Evolutionary conservation across 1,139 yeast species (phyloP).

Genomic region (Hyphopichia pseudoburtonii): DNA sequence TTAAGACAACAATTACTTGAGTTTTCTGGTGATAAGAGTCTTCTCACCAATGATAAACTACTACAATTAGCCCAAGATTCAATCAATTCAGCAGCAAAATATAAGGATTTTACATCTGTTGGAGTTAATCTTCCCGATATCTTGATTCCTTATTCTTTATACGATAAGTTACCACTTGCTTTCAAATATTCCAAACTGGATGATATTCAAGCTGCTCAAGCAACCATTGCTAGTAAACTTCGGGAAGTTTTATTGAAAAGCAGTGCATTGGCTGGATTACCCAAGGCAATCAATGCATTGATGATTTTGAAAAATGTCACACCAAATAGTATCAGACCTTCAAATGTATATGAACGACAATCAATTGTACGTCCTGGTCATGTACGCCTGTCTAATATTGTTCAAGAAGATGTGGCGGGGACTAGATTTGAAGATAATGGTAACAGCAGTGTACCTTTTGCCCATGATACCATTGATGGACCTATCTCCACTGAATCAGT

Average conservation of each 20-base stretch:
- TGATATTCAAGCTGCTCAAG: constrained; percentile 39
- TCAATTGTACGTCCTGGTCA: constrained; percentile 35
- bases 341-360: constrained; percentile 24
- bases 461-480: constrained; percentile 44
- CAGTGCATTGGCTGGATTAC: constrained; percentile 78
- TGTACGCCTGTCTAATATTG: constrained; percentile 37
- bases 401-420: constrained; percentile 43
- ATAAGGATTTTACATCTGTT: constrained; percentile 40
- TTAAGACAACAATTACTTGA: constrained; percentile 51
- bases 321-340: constrained; percentile 47
- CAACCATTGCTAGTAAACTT: constrained; percentile 53
- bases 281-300: constrained; percentile 79
- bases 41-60: constrained; percentile 32
- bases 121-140: constrained; percentile 48
- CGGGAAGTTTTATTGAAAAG: constrained; percentile 79
- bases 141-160: constrained; percentile 41
- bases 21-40: constrained; percentile 15
- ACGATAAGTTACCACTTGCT: constrained; percentile 38
- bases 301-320: constrained; percentile 65
- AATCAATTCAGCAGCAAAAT: constrained; percentile 38
- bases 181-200: constrained; percentile 32
- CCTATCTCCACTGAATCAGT: constrained; percentile 37
- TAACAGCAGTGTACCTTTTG: constrained; percentile 10
- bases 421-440: constrained; percentile 29
- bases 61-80: constrained; percentile 41